These are phyloP conservation scores for Ophiostoma australiae DNA, from an alignment of 2,329 filamentous ascomycete species.

Conservation along the genomic window DNA sequence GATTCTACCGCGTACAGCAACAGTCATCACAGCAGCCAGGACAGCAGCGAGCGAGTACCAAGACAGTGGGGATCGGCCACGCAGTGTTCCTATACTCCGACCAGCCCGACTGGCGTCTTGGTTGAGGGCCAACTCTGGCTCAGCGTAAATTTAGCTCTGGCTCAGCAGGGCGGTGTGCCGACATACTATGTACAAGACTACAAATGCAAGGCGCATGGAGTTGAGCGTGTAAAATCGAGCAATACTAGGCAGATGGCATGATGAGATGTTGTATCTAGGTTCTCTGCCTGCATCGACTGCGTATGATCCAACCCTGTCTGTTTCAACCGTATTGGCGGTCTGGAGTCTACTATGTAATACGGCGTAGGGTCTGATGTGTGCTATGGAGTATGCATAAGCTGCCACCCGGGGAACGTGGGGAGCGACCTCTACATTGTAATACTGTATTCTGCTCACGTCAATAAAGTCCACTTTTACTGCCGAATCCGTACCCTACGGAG, in stretches of 20 bases:
- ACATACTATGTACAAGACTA: neutral
- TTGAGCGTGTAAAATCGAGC: neutral
- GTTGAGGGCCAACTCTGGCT: neutral
- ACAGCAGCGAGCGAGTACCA: neutral
- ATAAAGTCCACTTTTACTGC: no score
- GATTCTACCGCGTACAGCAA: no score
- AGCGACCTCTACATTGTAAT: no score
- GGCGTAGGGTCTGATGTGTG: neutral
- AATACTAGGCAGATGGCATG: neutral
- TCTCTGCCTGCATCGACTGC: neutral
- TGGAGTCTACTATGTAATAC: no score
- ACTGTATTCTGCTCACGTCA: neutral
- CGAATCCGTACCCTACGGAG: neutral
- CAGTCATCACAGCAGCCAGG: no score
- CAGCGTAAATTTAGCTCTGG: neutral
- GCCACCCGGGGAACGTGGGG: neutral
- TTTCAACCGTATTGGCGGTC: neutral
- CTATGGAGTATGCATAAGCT: neutral
- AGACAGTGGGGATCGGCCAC: neutral
- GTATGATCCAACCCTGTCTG: neutral
- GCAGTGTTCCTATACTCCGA: neutral
- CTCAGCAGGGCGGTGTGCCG: neutral
- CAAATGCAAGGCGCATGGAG: neutral
- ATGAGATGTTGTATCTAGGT: neutral
- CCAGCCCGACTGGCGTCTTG: neutral